phyloP scores from a whole-genome alignment of 2,329 filamentous ascomycete genomes.

The Penicillium sp. region DNA sequence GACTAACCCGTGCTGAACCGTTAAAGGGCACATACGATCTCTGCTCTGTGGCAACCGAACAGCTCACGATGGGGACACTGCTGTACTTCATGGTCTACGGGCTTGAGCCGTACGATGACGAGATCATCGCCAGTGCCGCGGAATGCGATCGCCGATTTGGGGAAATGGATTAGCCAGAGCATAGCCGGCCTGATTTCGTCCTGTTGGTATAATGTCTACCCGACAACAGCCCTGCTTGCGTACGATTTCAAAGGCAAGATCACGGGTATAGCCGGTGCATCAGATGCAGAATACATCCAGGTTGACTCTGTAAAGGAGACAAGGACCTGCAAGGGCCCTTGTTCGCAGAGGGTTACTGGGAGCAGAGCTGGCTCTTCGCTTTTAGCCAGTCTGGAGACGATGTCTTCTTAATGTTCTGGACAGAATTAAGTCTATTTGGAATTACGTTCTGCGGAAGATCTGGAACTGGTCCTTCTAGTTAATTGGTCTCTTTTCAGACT shows the following conservation, averaged over 20 bases:
- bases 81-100: conserved; percentile 31
- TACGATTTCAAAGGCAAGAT: conserved; percentile 28
- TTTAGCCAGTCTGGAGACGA: conserved; percentile 21
- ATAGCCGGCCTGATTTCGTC: conserved; percentile 22
- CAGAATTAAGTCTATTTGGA: conserved; percentile 18
- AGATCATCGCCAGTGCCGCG: conserved; percentile 5
- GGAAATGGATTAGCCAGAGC: conserved; percentile 26
- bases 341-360: conserved; percentile 22
- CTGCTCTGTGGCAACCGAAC: conserved; percentile 27
- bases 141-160: conserved; percentile 22
- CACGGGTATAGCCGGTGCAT: conserved; percentile 13
- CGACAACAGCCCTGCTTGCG: conserved; percentile 27
- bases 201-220: conserved; percentile 29
- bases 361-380: conserved; percentile 19
- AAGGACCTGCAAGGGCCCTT: conserved; percentile 20
- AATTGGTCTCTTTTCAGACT: not conserved
- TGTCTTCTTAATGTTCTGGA: conserved; percentile 16
- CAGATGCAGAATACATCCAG: conserved; percentile 18
- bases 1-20: conserved; percentile 19
- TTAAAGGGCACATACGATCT: conserved; percentile 27
- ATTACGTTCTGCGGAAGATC: conserved; percentile 16
- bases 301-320: conserved; percentile 22
- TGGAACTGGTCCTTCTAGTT: conserved; percentile 9
- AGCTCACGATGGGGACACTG: conserved; percentile 26
- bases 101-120: conserved; percentile 22